phyloP scores from a whole-genome alignment of 257 asterid genomes.

The Hygrophila difformis region DNA sequence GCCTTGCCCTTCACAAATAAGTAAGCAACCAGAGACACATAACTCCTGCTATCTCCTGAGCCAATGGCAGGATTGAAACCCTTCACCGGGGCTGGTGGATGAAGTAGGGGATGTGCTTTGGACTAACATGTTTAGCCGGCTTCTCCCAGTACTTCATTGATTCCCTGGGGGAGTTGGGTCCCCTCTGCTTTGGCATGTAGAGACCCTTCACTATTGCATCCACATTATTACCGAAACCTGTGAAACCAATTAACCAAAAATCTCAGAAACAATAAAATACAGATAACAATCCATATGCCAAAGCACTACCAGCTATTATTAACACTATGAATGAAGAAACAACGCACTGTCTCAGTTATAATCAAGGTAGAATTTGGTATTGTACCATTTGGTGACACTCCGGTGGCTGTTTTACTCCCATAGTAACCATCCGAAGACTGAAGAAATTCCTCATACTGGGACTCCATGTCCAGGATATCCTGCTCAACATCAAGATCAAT shows the following conservation, averaged over 20 bases:
- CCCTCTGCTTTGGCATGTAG: constrained; percentile 33
- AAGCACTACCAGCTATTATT: too few species aligned
- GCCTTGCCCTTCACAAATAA: too few species aligned
- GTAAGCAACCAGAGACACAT: too few species aligned
- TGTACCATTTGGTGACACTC: constrained; percentile 38
- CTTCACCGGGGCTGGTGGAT: constrained; percentile 93
- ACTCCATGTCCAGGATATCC: constrained; percentile 74
- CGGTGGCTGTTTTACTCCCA: constrained; percentile 22
- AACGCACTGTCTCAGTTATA: too few species aligned
- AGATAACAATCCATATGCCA: too few species aligned
- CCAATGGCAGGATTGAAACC: too few species aligned
- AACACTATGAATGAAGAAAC: too few species aligned
- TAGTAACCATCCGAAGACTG: constrained; percentile 37
- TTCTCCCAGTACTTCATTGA: constrained; percentile 45
- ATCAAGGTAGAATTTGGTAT: background rate
- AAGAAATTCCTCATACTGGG: constrained; percentile 82
- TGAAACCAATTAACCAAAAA: background rate
- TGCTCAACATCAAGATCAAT: constrained; percentile 82
- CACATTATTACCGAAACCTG: constrained; percentile 31
- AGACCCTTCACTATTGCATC: constrained; percentile 37
- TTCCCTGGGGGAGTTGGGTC: constrained; percentile 26
- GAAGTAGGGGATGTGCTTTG: constrained; percentile 65
- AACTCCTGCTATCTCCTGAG: too few species aligned
- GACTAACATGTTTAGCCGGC: constrained; percentile 50
- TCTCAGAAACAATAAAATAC: background rate